phyloP scores from a whole-genome alignment of 345 rosid genomes.

The Erodium maritimum region DNA sequence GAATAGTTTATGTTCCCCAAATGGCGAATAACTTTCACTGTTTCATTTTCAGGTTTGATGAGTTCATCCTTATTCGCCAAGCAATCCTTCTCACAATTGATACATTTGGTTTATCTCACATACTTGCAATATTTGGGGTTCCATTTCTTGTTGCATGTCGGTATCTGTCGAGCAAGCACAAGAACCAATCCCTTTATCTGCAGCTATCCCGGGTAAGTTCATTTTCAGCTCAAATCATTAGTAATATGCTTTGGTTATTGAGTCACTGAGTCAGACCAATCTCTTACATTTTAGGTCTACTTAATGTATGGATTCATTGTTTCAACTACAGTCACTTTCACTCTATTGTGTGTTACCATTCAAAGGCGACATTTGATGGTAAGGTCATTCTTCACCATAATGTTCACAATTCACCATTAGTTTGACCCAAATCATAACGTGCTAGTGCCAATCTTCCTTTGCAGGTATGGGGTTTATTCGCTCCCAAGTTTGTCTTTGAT shows the following conservation, averaged over 20 bases:
- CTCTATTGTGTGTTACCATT: conserved; percentile 64
- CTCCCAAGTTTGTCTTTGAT: conserved; percentile 84
- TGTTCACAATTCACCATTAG: neutral
- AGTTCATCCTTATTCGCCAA: conserved; percentile 74
- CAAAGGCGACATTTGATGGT: conserved; percentile 94
- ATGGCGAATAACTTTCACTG: neutral
- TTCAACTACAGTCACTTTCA: conserved; percentile 43
- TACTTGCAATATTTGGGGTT: conserved; percentile 71
- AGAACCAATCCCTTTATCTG: conserved; percentile 7
- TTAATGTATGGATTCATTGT: conserved; percentile 57
- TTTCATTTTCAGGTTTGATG: conserved; percentile 64
- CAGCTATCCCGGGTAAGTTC: conserved; percentile 47
- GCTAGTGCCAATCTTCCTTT: neutral
- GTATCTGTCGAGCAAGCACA: conserved; percentile 15
- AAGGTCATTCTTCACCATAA: conserved; percentile 4
- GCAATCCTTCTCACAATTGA: conserved; percentile 81
- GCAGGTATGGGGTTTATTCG: conserved; percentile 96
- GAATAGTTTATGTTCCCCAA: neutral
- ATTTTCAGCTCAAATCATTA: neutral
- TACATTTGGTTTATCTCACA: conserved; percentile 77
- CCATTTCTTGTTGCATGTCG: conserved; percentile 40
- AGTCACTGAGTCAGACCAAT: conserved; percentile 4
- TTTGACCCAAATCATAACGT: neutral
- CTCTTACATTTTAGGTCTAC: conserved; percentile 33
- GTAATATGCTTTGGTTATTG: neutral